These are phyloP conservation scores for Zygoascus tannicola DNA, from an alignment of 805 yeast species.

Conservation along the genomic window DNA sequence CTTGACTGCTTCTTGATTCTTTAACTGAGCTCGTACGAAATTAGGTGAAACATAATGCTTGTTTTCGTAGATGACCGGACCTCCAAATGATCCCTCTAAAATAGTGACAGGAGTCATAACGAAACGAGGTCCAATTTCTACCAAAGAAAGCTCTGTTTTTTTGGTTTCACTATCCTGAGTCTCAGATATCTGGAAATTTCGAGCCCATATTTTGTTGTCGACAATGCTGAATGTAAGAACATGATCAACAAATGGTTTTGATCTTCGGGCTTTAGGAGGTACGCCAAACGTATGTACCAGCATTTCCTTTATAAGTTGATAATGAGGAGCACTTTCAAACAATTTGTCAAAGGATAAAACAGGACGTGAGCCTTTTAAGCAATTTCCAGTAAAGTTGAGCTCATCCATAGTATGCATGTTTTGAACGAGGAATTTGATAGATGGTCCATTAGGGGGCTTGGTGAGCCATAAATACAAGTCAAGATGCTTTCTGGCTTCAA, in stretches of 20 bases:
- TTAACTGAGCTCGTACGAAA: slow-evolving; percentile 81
- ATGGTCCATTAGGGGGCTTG: slow-evolving; percentile 97
- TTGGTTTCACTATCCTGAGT: slow-evolving; percentile 31
- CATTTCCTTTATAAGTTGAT: slow-evolving; percentile 71
- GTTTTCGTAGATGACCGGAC: slow-evolving; percentile 95
- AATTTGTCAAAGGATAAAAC: slow-evolving; percentile 76
- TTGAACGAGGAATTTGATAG: slow-evolving; percentile 85
- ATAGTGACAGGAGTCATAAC: slow-evolving; percentile 87
- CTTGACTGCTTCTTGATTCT: slow-evolving; percentile 67
- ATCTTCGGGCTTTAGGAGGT: slow-evolving; percentile 85
- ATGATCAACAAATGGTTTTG: slow-evolving; percentile 92
- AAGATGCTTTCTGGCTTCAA: slow-evolving; percentile 92
- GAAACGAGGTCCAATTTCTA: slow-evolving; percentile 95
- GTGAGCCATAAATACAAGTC: slow-evolving; percentile 92
- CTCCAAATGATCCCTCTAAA: slow-evolving; percentile 94
- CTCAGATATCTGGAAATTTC: slow-evolving; percentile 85
- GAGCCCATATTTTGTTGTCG: slow-evolving; percentile 89
- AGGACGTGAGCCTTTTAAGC: slow-evolving; percentile 92
- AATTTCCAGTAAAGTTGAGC: slow-evolving; percentile 91
- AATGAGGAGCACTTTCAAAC: slow-evolving; percentile 64
- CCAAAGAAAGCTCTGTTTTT: slow-evolving; percentile 58
- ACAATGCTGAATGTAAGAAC: slow-evolving; percentile 88
- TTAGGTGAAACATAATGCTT: slow-evolving; percentile 96
- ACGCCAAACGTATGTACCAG: slow-evolving; percentile 82
- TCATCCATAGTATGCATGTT: slow-evolving; percentile 95